A percentile compares a stretch with the other conserved stretches of the same genome.
These are phyloP conservation scores for Leccinum obscurum DNA, from an alignment of 768 basidiomycete species.

Conservation along the genomic window DNA sequence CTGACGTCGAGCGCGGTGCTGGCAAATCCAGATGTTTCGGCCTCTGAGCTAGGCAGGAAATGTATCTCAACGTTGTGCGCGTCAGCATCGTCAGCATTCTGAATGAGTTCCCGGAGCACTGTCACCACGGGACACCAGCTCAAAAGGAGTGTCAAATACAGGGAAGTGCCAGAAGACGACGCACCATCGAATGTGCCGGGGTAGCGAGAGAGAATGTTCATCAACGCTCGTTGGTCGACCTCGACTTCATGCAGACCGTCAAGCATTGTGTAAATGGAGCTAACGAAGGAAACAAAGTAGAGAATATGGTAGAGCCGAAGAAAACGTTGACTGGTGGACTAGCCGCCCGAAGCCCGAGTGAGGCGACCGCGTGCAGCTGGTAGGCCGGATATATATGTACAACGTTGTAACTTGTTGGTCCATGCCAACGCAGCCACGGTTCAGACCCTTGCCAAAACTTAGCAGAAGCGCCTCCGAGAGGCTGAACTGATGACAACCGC, in stretches of 20 bases:
- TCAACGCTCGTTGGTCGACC: slow-evolving; percentile 15
- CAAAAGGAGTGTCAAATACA: background rate
- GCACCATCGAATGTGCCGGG: slow-evolving; percentile 15
- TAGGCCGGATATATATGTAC: background rate
- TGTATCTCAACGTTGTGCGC: slow-evolving; percentile 36
- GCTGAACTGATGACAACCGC: no score
- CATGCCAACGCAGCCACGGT: background rate
- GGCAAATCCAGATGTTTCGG: background rate
- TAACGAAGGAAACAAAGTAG: background rate
- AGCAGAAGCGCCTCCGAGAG: background rate
- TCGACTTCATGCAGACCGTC: slow-evolving; percentile 14
- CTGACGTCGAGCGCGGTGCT: background rate
- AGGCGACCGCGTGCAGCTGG: background rate
- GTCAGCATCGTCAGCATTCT: slow-evolving; percentile 56
- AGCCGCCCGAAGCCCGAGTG: slow-evolving; percentile 1
- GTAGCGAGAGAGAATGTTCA: slow-evolving; percentile 21
- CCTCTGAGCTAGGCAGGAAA: slow-evolving; percentile 31
- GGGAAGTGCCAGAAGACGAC: background rate
- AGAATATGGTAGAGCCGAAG: background rate
- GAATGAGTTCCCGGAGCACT: slow-evolving; percentile 55
- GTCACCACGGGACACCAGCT: background rate
- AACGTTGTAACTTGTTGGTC: slow-evolving; percentile 1
- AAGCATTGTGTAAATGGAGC: background rate
- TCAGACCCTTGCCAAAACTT: background rate
- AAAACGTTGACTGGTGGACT: background rate